A percentile compares a stretch with the other conserved stretches of the same genome.
phyloP scores from a whole-genome alignment of 2,329 filamentous ascomycete genomes.

The Diplodia scrobiculata region DNA sequence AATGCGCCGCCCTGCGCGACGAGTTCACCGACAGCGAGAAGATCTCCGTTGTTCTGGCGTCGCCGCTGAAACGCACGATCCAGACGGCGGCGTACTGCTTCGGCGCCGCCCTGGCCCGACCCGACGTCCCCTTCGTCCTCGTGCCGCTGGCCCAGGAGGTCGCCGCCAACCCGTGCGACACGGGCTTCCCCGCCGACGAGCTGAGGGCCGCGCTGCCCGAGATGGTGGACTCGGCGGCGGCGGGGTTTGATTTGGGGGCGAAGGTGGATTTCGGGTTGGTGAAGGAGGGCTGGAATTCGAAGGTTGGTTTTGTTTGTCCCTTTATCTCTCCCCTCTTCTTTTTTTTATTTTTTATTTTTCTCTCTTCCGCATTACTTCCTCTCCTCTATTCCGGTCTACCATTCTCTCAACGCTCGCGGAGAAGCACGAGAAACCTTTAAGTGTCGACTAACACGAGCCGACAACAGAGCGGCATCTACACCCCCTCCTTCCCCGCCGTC shows the following conservation, averaged over 20 bases:
- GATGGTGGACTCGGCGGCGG: conserved; percentile 39
- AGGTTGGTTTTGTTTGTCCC: conserved; percentile 44
- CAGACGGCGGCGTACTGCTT: conserved; percentile 75
- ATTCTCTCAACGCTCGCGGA: too few species aligned
- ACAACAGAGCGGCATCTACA: conserved; percentile 40
- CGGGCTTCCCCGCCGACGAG: conserved; percentile 61
- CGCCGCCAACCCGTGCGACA: conserved; percentile 73
- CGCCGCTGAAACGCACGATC: conserved; percentile 77
- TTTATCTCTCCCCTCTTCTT: background rate
- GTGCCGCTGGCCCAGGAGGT: conserved; percentile 80
- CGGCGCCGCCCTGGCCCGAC: conserved; percentile 48
- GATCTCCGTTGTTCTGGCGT: conserved; percentile 72
- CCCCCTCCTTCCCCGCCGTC: conserved; percentile 38
- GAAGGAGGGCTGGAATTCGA: conserved; percentile 70
- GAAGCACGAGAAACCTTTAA: background rate
- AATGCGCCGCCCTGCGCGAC: conserved; percentile 67
- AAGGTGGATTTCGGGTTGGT: conserved; percentile 65
- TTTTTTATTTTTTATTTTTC: too few species aligned
- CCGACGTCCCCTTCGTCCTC: conserved; percentile 56
- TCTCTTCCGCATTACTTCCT: too few species aligned
- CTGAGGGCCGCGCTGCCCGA: conserved; percentile 54
- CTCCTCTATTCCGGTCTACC: too few species aligned
- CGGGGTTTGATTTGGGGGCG: conserved; percentile 51
- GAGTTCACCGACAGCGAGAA: conserved; percentile 61
- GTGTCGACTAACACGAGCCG: background rate